Evolutionary conservation across 2,329 filamentous ascomycete genomes (phyloP).

Genomic region (Fusarium burgessii): DNA sequence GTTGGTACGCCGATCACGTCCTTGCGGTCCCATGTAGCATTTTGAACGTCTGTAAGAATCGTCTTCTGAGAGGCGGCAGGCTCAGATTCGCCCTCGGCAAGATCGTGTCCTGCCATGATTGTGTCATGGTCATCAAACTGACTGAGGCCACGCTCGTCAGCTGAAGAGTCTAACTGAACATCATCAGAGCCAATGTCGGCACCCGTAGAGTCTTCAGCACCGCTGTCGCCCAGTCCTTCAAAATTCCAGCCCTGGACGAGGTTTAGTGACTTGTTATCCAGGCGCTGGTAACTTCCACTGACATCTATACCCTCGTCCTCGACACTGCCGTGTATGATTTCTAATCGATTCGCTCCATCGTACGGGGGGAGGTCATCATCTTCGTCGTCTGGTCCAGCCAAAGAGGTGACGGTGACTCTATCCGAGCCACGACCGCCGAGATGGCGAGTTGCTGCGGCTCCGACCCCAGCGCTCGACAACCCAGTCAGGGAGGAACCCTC

Average conservation of each 20-base stretch:
- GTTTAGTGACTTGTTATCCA: constrained; percentile 48
- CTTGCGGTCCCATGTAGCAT: constrained; percentile 51
- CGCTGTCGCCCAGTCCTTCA: constrained; percentile 50
- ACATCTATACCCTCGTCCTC: constrained; percentile 63
- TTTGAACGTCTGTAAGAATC: constrained; percentile 48
- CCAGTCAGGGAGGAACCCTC: constrained; percentile 85
- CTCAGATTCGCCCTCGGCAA: constrained; percentile 24
- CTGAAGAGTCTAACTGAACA: constrained; percentile 57
- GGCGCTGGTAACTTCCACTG: constrained; percentile 49
- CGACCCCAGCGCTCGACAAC: constrained; percentile 88
- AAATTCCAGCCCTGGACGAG: constrained; percentile 62
- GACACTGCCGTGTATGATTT: constrained; percentile 56
- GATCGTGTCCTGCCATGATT: constrained; percentile 46
- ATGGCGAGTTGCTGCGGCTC: constrained; percentile 80
- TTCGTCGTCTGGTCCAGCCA: constrained; percentile 45
- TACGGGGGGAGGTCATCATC: constrained; percentile 53
- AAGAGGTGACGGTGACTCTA: constrained; percentile 51
- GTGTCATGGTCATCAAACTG: constrained; percentile 47
- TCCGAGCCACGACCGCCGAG: constrained; percentile 68
- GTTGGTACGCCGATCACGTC: constrained; percentile 56
- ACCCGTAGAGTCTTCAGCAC: constrained; percentile 48
- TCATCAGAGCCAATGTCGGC: constrained; percentile 59
- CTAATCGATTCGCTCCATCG: constrained; percentile 37
- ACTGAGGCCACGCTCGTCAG: constrained; percentile 49
- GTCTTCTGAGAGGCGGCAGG: constrained; percentile 27